These are phyloP conservation scores for Monosporozyma yasuniensis DNA, from an alignment of 805 yeast genomes.

Conservation along the genomic window DNA sequence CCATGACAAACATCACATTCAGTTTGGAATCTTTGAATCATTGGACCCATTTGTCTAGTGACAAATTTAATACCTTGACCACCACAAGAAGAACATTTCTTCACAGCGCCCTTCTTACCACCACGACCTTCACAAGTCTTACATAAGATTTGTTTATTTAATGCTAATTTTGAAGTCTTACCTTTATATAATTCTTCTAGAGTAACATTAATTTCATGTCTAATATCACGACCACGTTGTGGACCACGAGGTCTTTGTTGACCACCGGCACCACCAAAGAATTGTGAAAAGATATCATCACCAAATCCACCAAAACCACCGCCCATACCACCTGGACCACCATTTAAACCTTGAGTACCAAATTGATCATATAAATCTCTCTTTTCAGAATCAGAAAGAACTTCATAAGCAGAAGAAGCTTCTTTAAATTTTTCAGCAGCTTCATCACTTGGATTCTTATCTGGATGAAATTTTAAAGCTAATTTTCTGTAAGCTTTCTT, in stretches of 20 bases:
- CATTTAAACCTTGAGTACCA: constrained; percentile 87
- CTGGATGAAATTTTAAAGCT: constrained; percentile 77
- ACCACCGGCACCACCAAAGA: constrained; percentile 68
- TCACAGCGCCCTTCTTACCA: constrained; percentile 86
- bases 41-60: constrained; percentile 98
- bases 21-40: constrained; percentile 96
- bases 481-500: constrained; percentile 77
- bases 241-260: constrained; percentile 74
- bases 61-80: constrained; percentile 89
- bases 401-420: constrained; percentile 78
- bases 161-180: constrained; percentile 84
- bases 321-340: constrained; percentile 67
- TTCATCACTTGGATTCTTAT: constrained; percentile 68
- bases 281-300: constrained; percentile 47
- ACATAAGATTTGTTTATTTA: constrained; percentile 87
- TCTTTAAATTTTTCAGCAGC: constrained; percentile 95
- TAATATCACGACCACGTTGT: constrained; percentile 80
- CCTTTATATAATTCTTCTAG: constrained; percentile 93
- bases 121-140: constrained; percentile 88
- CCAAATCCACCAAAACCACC: constrained; percentile 46
- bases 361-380: constrained; percentile 81
- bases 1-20: constrained; percentile 90
- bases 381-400: constrained; percentile 79
- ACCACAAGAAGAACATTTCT: constrained; percentile 76
- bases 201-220: constrained; percentile 75